phyloP scores from a whole-genome alignment of 2,329 filamentous ascomycete genomes.

The Aspergillaceae sp. region DNA sequence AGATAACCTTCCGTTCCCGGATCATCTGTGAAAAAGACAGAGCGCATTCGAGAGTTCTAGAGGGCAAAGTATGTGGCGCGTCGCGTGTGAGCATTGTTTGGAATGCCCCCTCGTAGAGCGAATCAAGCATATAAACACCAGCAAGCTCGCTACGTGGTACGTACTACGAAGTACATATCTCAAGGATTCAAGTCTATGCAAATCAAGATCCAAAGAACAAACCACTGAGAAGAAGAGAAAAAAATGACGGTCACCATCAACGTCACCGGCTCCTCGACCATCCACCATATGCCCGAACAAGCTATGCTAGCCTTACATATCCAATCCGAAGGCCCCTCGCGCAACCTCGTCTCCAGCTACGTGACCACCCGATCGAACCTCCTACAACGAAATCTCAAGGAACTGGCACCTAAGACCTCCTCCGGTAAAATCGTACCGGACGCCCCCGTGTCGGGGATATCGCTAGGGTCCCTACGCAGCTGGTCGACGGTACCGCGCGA shows the following conservation, averaged over 20 bases:
- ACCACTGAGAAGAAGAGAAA: neutral
- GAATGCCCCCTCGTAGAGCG: no score
- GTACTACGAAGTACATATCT: no score
- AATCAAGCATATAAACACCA: no score
- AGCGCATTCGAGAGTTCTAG: no score
- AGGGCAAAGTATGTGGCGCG: no score
- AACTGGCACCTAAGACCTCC: conserved; percentile 5
- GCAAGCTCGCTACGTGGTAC: no score
- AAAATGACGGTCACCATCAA: conserved; percentile 10
- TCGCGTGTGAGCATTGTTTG: no score
- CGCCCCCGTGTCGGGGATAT: conserved; percentile 12
- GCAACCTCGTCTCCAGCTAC: conserved; percentile 4
- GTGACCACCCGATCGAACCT: conserved; percentile 3
- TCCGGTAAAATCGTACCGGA: conserved; percentile 1
- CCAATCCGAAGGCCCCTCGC: conserved; percentile 4
- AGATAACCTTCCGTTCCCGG: no score
- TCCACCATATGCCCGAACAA: conserved; percentile 9
- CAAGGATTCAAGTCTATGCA: no score
- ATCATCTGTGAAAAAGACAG: no score
- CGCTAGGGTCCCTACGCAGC: conserved; percentile 1
- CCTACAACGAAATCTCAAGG: conserved; percentile 5
- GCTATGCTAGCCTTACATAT: conserved; percentile 7
- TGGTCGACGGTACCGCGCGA: conserved; percentile 2
- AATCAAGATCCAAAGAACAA: no score
- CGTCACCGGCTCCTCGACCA: conserved; percentile 8